These are phyloP conservation scores for Hyaloperonospora arabidopsidis DNA, from an alignment of 352 stramenopile species.

Conservation along the genomic window DNA sequence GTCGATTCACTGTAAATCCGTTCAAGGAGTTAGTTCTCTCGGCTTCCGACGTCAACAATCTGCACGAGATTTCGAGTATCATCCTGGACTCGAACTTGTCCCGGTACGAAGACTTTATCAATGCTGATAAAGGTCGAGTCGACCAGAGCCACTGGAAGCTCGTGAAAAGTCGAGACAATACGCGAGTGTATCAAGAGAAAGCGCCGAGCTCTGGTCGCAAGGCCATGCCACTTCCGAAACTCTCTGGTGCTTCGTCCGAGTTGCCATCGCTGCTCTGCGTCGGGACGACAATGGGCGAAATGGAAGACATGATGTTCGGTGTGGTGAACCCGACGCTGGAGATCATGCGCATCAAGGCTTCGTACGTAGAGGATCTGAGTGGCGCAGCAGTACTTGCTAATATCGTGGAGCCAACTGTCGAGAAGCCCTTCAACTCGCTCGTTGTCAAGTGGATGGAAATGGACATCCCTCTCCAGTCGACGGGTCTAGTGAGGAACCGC, in stretches of 20 bases:
- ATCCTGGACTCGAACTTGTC: conserved; percentile 6
- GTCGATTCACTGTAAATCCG: conserved; percentile 16
- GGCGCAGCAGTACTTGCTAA: conserved; percentile 32
- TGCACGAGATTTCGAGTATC: conserved; percentile 2
- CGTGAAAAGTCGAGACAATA: conserved; percentile 2
- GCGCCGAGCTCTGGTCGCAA: not conserved
- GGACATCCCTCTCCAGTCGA: conserved; percentile 21
- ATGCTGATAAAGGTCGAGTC: conserved; percentile 13
- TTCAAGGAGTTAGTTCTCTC: conserved; percentile 8
- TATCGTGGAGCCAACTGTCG: conserved; percentile 21
- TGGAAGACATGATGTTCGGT: conserved; percentile 54
- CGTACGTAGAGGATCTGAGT: conserved; percentile 34
- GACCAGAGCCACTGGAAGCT: conserved; percentile 21
- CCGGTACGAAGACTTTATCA: conserved; percentile 19
- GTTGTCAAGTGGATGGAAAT: conserved; percentile 40
- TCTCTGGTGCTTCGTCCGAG: conserved; percentile 1
- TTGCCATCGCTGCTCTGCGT: conserved; percentile 36
- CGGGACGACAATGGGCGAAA: conserved; percentile 30
- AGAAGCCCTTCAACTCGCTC: conserved; percentile 33
- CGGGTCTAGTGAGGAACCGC: conserved; percentile 39
- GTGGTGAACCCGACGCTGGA: conserved; percentile 28
- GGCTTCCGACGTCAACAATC: not conserved
- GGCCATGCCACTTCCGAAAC: not conserved
- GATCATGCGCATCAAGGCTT: conserved; percentile 39
- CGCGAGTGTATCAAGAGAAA: conserved; percentile 13